Evolutionary conservation across 495 filamentous ascomycete genomes (phyloP), one percentile per base, ranked within the genome.

Genomic region (Niebla homalea): DNA sequence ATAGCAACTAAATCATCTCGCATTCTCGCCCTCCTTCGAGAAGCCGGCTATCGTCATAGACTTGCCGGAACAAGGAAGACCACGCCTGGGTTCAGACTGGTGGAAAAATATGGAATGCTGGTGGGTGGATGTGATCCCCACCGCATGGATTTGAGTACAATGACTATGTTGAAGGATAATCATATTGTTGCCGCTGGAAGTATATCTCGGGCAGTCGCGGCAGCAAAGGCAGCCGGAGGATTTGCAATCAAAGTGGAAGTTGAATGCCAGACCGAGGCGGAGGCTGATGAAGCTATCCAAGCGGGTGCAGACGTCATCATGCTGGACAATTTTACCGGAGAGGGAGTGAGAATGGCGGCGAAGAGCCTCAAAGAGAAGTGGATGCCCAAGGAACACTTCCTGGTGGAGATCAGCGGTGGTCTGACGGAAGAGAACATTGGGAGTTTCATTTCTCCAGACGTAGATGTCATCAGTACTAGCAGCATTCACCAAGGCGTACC

Each of bases 141-240:
- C 62, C 76, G 92, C 14, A 85, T 94, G 65, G 93, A 97, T 66
- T 68, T 98, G 36, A 87, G 82, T 54, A 74, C 80, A 39, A 97
- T 98, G 92, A 87, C 85, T 21, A 98, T 98, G 92, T 73, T 98
- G 45, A 98, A 98, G 70, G 92, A 98, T 66, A 98, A 98, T 63
- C 92, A 98, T 64, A 79, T 98, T 25, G 93, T 87, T 84, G 85
- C 86, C 43, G 66, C 70, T 11, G 84, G 83, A 5, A 83, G 83
- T 51, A 96, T 97, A 60, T 82, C 83, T 2, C 69, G 78, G 4
- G 92, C 93, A 5, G 89, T 97, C 18, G 67, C 68, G 50, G 84
- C 89, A 2, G 92, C 92, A 3, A 89, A 87, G 65, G 73, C 79
- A 14, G 88, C 79, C 0, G 89, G 80, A 10, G 93, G 92, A 0